Conservation (phyloP, 176 grass and related monocot species). For the Paspalum notatum region DNA sequence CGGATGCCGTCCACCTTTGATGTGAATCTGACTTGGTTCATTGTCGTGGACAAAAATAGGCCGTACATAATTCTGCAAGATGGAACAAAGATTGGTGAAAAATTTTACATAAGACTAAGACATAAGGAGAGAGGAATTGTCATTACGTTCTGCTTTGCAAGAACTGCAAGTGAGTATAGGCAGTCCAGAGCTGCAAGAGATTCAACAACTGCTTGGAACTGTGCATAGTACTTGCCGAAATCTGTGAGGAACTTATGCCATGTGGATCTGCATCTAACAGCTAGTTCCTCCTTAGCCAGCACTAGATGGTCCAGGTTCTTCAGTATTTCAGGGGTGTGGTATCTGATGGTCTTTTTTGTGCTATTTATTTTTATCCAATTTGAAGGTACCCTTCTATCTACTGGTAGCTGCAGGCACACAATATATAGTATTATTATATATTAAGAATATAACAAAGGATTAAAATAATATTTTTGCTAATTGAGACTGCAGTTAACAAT, state of each 20-base stretch:
- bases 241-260: conserved; percentile 79
- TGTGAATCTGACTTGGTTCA: conserved; percentile 84
- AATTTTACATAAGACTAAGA: not conserved
- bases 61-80: conserved; percentile 74
- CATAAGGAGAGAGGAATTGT: not conserved
- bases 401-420: conserved; percentile 56
- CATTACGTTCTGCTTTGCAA: conserved; percentile 84
- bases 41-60: conserved; percentile 73
- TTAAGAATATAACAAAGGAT: conserved; percentile 41
- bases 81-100: conserved; percentile 25
- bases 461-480: conserved; percentile 22
- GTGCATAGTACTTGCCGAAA: conserved; percentile 73
- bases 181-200: conserved; percentile 90
- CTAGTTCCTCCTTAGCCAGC: conserved; percentile 83
- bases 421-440: conserved; percentile 37
- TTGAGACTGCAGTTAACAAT: conserved; percentile 36
- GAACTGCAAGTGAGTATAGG: conserved; percentile 72
- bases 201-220: conserved; percentile 81
- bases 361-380: conserved; percentile 92
- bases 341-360: conserved; percentile 80
- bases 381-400: conserved; percentile 72
- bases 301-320: conserved; percentile 73
- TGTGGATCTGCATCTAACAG: conserved; percentile 69
- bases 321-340: conserved; percentile 82
- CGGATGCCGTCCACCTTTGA: conserved; percentile 84